A percentile compares a stretch with the other conserved stretches of the same genome.
These are phyloP conservation scores for Medicago ruthenica DNA, from an alignment of 306 rosid genomes.

Conservation along the genomic window DNA sequence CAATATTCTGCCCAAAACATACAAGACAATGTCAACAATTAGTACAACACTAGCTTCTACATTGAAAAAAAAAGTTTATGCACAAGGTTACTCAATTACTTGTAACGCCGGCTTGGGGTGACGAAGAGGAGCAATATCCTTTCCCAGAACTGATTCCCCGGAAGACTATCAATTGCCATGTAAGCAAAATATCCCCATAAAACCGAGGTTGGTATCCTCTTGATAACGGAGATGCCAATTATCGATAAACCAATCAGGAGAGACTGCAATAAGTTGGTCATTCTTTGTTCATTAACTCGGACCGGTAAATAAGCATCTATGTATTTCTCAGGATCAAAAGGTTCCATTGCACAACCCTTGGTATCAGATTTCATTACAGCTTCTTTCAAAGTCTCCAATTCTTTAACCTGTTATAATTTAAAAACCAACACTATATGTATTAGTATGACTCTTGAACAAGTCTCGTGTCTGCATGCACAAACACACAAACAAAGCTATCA, in stretches of 20 bases:
- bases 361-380: constrained; percentile 66
- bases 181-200: constrained; percentile 94
- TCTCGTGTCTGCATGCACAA: background rate
- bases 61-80: background rate
- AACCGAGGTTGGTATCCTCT: constrained; percentile 87
- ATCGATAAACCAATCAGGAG: constrained; percentile 69
- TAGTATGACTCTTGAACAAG: constrained; percentile 11
- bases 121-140: constrained; percentile 81
- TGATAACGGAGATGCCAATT: constrained; percentile 65
- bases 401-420: constrained; percentile 49
- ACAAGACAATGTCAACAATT: constrained; percentile 24
- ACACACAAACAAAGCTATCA: background rate
- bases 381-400: constrained; percentile 60
- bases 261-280: constrained; percentile 82
- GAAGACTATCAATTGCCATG: constrained; percentile 97
- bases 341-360: constrained; percentile 43
- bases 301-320: constrained; percentile 77
- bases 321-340: constrained; percentile 78
- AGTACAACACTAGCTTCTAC: background rate
- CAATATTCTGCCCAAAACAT: constrained; percentile 62
- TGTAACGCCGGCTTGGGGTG: constrained; percentile 73
- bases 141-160: constrained; percentile 96
- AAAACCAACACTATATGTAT: constrained; percentile 18
- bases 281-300: constrained; percentile 89
- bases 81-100: constrained; percentile 53